Percentiles rank a stretch among this genome's conserved stretches.
phyloP scores from a whole-genome alignment of 1,284 basidiomycete genomes.

The Ceratobasidium papillatum region DNA sequence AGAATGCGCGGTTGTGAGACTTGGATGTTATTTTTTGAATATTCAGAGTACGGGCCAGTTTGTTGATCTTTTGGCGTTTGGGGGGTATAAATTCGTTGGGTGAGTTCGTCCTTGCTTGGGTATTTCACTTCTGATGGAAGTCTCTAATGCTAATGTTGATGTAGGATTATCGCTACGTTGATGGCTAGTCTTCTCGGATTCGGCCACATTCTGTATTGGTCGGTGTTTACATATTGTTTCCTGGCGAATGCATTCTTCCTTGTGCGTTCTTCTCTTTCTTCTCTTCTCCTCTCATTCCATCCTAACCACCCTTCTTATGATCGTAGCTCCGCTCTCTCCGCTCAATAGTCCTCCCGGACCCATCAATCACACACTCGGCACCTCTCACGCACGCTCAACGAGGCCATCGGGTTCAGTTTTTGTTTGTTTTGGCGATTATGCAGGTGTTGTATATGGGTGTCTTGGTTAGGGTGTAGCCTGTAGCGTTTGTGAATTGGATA shows the following conservation, averaged over 20 bases:
- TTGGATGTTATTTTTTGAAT: slow-evolving; percentile 91
- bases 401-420: slow-evolving; percentile 81
- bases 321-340: slow-evolving; percentile 90
- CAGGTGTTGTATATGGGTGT: slow-evolving; percentile 87
- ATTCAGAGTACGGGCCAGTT: slow-evolving; percentile 79
- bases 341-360: slow-evolving; percentile 85
- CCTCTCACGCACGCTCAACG: slow-evolving; percentile 84
- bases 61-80: slow-evolving; percentile 81
- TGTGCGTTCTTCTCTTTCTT: slow-evolving; percentile 69
- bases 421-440: slow-evolving; percentile 74
- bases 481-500: slow-evolving; percentile 1
- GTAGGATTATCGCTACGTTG: slow-evolving; percentile 76
- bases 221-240: slow-evolving; percentile 85
- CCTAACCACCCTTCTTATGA: background rate
- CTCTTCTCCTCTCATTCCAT: slow-evolving; percentile 1
- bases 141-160: no score
- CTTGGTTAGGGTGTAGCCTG: slow-evolving; percentile 64
- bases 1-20: slow-evolving; percentile 88
- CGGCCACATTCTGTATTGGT: slow-evolving; percentile 70
- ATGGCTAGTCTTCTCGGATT: slow-evolving; percentile 68
- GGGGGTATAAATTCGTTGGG: slow-evolving; percentile 98
- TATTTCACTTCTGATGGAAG: background rate
- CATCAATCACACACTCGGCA: slow-evolving; percentile 56
- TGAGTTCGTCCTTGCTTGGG: slow-evolving; percentile 51
- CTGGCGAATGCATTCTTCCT: slow-evolving; percentile 94